phyloP scores from a whole-genome alignment of 495 filamentous ascomycete species.

The Podospora pseudocomata region DNA sequence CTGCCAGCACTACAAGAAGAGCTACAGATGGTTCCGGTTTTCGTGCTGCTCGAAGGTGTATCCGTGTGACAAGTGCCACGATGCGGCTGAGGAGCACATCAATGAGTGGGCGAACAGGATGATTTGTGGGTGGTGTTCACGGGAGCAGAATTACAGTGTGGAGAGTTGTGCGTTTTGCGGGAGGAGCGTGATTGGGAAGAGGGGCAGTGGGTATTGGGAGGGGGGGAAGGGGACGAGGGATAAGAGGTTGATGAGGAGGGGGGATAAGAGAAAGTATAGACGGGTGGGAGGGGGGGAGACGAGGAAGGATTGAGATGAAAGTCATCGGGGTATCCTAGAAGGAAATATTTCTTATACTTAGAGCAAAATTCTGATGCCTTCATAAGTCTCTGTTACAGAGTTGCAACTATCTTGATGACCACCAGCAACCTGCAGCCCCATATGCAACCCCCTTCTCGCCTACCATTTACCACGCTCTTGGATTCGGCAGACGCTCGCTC shows the following conservation, averaged over 20 bases:
- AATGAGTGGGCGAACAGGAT: constrained; percentile 85
- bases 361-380: too few relatives aligned
- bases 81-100: constrained; percentile 64
- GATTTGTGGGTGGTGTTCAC: constrained; percentile 79
- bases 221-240: constrained; percentile 84
- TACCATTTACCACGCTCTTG: not conserved
- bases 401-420: not conserved
- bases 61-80: constrained; percentile 83
- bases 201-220: constrained; percentile 82
- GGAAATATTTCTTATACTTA: too few relatives aligned
- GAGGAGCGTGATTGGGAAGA: constrained; percentile 60
- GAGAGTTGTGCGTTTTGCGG: constrained; percentile 79
- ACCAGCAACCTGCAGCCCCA: not conserved
- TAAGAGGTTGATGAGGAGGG: constrained; percentile 64
- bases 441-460: not conserved
- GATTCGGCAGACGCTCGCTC: not conserved
- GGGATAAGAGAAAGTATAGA: constrained; percentile 71
- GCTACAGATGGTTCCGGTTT: constrained; percentile 83
- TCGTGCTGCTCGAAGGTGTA: constrained; percentile 57
- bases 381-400: too few relatives aligned
- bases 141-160: constrained; percentile 78
- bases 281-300: constrained; percentile 38
- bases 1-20: constrained; percentile 75
- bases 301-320: constrained; percentile 19
- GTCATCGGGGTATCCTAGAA: too few relatives aligned